Base-by-base conservation (phyloP, 306 rosid genomes). In the Lithocarpus polystachyus region DNA sequence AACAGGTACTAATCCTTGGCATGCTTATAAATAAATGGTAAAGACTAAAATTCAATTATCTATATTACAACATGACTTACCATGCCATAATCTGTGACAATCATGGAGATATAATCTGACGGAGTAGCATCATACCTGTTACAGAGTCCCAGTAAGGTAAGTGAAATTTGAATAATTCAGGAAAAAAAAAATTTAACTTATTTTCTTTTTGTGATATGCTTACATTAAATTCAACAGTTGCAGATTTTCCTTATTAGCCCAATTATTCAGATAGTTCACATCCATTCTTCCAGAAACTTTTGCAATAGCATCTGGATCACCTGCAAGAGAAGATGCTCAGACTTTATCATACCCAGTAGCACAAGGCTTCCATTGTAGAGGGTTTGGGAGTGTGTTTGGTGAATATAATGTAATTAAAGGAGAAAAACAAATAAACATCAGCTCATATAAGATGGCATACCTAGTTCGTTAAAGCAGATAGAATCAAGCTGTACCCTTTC, bases 401-500 rank as follows among this genome's bases (percentile, higher is more conserved):
- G 19, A 33, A n/a, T 3, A 1, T 1, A 1, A 33, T 33, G 24
- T 11, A 28, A n/a, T 33, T 40, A 73, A 68, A 15, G 51, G 72
- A 56, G 48, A 40, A 71, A 72, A 60, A 71, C 43, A 80, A 79
- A 60, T 9, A 2, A 71, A 62, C 68, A 83, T 29, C 20, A 75
- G 29, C 74, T 33, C 40, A 33, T 48, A 70, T 67, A 48, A 43
- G 71, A 56, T 77, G 76, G 56, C 86, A 35, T 87, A 90, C 98
- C 97, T 57, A 94, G 85, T 81, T 94, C 98, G 12, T 94, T 94
- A 56, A 84, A 92, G 84, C 98, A 92, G 73, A 94, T 88, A 6
- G 98, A 92, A 85, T 92, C 98, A 82, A 94, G 98, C 80, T 88
- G 98, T 72, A 94, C 98, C 83, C 98, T 89, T 87, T 94, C 97